phyloP scores from a whole-genome alignment of 805 yeast genomes.

The Zygotorulaspora danielsina region DNA sequence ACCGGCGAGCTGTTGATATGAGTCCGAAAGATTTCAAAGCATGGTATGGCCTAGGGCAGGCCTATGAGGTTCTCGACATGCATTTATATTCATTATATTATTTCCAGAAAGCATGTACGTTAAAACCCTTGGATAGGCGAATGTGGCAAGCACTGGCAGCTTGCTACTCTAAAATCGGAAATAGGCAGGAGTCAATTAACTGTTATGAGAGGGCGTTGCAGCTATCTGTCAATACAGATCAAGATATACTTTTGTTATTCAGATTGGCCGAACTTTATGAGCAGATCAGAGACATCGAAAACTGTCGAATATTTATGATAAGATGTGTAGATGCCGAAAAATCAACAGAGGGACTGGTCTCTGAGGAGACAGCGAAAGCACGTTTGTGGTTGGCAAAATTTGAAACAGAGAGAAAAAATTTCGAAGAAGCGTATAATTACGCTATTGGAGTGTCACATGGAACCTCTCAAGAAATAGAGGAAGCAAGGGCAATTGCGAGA shows the following conservation, averaged over 20 bases:
- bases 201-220: slow-evolving; percentile 75
- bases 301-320: slow-evolving; percentile 56
- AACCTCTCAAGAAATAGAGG: slow-evolving; percentile 82
- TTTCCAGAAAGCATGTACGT: slow-evolving; percentile 82
- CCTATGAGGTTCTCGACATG: slow-evolving; percentile 95
- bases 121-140: slow-evolving; percentile 83
- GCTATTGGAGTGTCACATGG: slow-evolving; percentile 70
- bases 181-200: slow-evolving; percentile 67
- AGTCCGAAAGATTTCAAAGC: slow-evolving; percentile 88
- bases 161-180: slow-evolving; percentile 76
- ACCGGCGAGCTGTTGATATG: slow-evolving; percentile 87
- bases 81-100: slow-evolving; percentile 87
- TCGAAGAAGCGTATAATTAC: slow-evolving; percentile 63
- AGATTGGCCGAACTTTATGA: slow-evolving; percentile 68
- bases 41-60: slow-evolving; percentile 98
- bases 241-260: slow-evolving; percentile 50
- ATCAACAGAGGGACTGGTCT: slow-evolving; percentile 51
- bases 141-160: slow-evolving; percentile 96
- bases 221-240: slow-evolving; percentile 47
- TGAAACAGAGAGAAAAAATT: slow-evolving; percentile 54
- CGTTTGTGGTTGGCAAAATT: slow-evolving; percentile 79
- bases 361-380: slow-evolving; percentile 74
- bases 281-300: slow-evolving; percentile 46
- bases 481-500: slow-evolving; percentile 77
- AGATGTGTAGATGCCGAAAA: slow-evolving; percentile 59